Base-by-base conservation (phyloP, 2,329 filamentous ascomycete species). In the Emmonsiellopsis sp. region DNA sequence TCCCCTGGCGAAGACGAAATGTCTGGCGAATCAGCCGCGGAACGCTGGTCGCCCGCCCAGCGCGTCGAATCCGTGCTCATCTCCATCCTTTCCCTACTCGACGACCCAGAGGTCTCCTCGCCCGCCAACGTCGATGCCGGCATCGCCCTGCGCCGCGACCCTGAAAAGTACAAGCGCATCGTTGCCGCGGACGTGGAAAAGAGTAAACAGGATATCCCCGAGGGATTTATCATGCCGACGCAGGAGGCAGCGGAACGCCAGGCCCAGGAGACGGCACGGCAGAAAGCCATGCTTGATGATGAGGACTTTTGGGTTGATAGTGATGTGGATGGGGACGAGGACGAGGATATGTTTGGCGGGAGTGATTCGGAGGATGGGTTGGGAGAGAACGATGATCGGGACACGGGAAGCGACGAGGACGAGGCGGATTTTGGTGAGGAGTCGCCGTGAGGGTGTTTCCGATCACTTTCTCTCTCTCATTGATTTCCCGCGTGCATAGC, bases 71-170 rank as follows among this genome's bases (percentile, higher is more conserved):
- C 90, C 2, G 91, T 98, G 37, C 80, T 98, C 15, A 89, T 95
- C 57, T 95, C 89, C 7, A 88, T 97, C 15, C 81, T 97, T 7
- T 86, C 93, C 5, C 82, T 98, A 2, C 83, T 98, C 53, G 93
- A 97, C 67, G 89, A 95, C 63, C 89, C 92, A 11, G 92, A 98
- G 70, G 89, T 94, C 63, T 89, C 84, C 62, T 95, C 90, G 0
- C 89, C 93, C 0, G 93, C 92, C 58, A 97, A 97, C 67, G 91
- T 97, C 53, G 92, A 97, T 62, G 92, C 93, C 1, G 83, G 89
- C 54, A 86, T 96, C 26, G 81, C 90, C 76, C 85, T 94, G 64
- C 84, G 92, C 56, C 89, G 91, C 61, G 72, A 85, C 34, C 82
- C 83, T 0, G 74, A 76, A 1, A 70, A 76, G 34, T 98, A 95